Percentiles rank a stretch among this genome's conserved stretches.
Conservation (phyloP, 2,329 filamentous ascomycete species). For the Fusarium mangiferae region DNA sequence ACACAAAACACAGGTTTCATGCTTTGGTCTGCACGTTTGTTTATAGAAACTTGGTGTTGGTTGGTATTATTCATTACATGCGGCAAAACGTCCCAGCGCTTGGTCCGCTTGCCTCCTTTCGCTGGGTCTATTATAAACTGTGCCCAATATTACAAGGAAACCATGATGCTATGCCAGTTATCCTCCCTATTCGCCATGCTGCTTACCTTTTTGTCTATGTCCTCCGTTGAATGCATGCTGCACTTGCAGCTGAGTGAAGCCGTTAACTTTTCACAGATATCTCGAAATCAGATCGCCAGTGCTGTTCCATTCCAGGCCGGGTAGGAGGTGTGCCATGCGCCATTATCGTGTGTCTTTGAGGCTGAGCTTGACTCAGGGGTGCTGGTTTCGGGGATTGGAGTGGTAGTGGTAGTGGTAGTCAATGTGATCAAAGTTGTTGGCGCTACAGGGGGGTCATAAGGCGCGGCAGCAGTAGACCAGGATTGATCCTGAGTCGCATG, state of each 20-base stretch:
- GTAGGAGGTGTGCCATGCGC: slow-evolving; percentile 59
- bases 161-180: slow-evolving; percentile 15
- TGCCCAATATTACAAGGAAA: slow-evolving; percentile 21
- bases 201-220: not conserved
- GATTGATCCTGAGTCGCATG: slow-evolving; percentile 6
- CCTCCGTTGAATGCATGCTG: not conserved
- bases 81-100: slow-evolving; percentile 53
- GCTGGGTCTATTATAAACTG: slow-evolving; percentile 27
- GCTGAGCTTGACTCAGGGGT: slow-evolving; percentile 25
- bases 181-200: slow-evolving; percentile 20
- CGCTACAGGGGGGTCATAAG: slow-evolving; percentile 11
- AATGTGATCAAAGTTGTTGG: slow-evolving; percentile 27
- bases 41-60: slow-evolving; percentile 7
- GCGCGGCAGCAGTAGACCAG: slow-evolving; percentile 5
- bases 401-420: slow-evolving; percentile 20
- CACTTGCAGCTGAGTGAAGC: not conserved
- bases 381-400: slow-evolving; percentile 5
- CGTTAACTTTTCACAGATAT: slow-evolving; percentile 15
- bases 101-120: slow-evolving; percentile 48
- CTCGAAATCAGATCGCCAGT: slow-evolving; percentile 9
- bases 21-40: slow-evolving; percentile 4
- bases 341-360: slow-evolving; percentile 53
- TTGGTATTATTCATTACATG: slow-evolving; percentile 42
- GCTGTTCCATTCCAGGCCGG: slow-evolving; percentile 56
- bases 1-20: not conserved